These are phyloP conservation scores for Fagus crenata DNA, from an alignment of 306 rosid species.

Conservation along the genomic window DNA sequence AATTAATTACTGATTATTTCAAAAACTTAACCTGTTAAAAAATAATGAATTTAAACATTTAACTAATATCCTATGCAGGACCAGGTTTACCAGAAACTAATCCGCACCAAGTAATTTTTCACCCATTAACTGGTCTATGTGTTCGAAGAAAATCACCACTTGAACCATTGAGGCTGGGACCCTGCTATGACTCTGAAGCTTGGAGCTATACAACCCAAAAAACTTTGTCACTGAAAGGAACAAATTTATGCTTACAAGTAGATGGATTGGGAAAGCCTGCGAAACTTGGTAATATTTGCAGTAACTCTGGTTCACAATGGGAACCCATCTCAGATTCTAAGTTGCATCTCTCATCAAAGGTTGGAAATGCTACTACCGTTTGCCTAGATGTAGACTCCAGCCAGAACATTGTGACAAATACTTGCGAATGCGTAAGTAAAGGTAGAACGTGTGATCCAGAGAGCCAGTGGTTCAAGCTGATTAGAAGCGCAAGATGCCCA, in stretches of 20 bases:
- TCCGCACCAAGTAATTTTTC: constrained; percentile 55
- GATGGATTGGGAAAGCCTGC: constrained; percentile 46
- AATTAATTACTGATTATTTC: no score
- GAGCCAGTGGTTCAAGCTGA: constrained; percentile 87
- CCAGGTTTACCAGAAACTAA: constrained; percentile 40
- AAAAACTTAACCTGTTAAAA: no score
- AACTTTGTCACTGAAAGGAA: constrained; percentile 51
- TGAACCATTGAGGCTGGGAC: constrained; percentile 52
- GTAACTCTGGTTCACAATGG: constrained; percentile 52
- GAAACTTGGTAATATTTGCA: constrained; percentile 48
- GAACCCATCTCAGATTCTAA: constrained; percentile 67
- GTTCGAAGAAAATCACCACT: constrained; percentile 41
- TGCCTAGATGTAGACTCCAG: constrained; percentile 70
- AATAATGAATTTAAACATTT: no score
- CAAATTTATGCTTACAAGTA: constrained; percentile 66
- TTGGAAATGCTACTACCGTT: constrained; percentile 38
- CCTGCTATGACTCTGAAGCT: constrained; percentile 55
- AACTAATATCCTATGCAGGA: constrained; percentile 38
- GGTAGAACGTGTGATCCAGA: constrained; percentile 57
- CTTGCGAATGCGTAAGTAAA: constrained; percentile 63
- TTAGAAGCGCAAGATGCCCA: constrained; percentile 50
- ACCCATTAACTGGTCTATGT: constrained; percentile 75
- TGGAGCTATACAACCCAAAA: constrained; percentile 63
- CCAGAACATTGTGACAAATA: constrained; percentile 56
- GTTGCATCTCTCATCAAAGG: constrained; percentile 62